Percentiles rank a stretch among this genome's conserved stretches.
Evolutionary conservation across 2,329 filamentous ascomycete species (phyloP).

Genomic region (Fusarium citri): DNA sequence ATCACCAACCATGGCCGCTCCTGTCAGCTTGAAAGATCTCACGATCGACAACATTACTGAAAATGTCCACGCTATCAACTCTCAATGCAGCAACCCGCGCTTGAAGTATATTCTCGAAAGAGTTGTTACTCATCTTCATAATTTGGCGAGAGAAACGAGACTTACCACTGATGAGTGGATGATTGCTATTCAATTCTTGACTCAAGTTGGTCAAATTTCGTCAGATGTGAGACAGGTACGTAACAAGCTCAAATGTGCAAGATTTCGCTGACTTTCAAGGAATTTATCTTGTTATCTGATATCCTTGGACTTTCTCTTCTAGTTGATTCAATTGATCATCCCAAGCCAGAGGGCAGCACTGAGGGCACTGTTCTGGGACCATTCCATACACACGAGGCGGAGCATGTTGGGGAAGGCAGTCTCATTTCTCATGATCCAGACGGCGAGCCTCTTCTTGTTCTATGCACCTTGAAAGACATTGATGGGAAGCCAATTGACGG

Average conservation of each 20-base stretch:
- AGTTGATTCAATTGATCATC: constrained; percentile 81
- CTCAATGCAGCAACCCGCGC: constrained; percentile 69
- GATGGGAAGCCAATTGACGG: constrained; percentile 67
- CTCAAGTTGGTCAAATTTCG: constrained; percentile 74
- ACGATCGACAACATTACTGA: constrained; percentile 81
- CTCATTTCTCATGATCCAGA: constrained; percentile 72
- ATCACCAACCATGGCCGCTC: constrained; percentile 11
- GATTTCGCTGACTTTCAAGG: constrained; percentile 44
- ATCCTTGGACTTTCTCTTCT: constrained; percentile 79
- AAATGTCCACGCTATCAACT: constrained; percentile 77
- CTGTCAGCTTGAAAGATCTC: constrained; percentile 58
- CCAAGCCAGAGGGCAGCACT: constrained; percentile 74
- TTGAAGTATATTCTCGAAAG: constrained; percentile 76
- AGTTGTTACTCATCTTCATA: constrained; percentile 78
- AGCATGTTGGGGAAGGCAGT: constrained; percentile 62
- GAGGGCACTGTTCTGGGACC: constrained; percentile 83
- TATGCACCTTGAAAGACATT: constrained; percentile 74
- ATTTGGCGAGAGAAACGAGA: constrained; percentile 80
- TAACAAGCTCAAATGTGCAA: background rate
- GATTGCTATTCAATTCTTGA: constrained; percentile 75
- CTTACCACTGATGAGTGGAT: constrained; percentile 81
- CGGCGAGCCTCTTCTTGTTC: constrained; percentile 73
- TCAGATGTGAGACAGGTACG: constrained; percentile 70
- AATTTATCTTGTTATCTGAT: constrained; percentile 82
- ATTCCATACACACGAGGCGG: constrained; percentile 81